Percentiles rank a stretch among this genome's conserved stretches.
Conservation (phyloP, 2,329 filamentous ascomycete genomes). For the Diaporthe ampelina region DNA sequence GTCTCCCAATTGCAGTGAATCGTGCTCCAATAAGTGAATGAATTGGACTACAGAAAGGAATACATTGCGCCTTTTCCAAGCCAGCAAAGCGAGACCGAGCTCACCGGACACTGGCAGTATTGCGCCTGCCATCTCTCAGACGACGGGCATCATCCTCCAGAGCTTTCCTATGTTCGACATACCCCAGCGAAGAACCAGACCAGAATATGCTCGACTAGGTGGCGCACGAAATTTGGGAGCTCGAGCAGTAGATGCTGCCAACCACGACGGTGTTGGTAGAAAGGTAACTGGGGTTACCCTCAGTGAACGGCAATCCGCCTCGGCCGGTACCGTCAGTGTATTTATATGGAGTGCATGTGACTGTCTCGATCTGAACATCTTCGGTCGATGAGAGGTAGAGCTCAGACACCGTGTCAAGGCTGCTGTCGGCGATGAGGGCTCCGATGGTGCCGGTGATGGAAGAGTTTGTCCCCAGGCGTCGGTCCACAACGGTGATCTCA, state of each 20-base stretch:
- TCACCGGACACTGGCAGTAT: no score
- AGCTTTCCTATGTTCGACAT: not conserved
- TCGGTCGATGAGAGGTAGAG: not conserved
- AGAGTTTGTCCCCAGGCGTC: not conserved
- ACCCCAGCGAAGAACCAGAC: not conserved
- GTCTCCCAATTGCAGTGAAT: no score
- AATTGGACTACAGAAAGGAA: no score
- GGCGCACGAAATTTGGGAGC: not conserved
- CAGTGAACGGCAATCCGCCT: not conserved
- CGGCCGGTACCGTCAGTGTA: not conserved
- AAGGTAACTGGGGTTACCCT: not conserved
- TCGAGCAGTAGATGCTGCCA: not conserved
- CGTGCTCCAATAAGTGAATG: no score
- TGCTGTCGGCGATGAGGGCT: not conserved
- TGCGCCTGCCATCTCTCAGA: no score
- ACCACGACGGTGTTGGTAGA: not conserved
- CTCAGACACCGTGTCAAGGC: not conserved
- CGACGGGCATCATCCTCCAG: no score
- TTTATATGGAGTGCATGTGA: not conserved
- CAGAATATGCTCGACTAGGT: not conserved
- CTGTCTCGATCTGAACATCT: not conserved
- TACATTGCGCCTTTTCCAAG: no score
- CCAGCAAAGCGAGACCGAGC: no score
- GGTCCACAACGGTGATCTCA: not conserved
- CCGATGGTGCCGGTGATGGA: not conserved